Conservation (phyloP, 306 rosid species). For the Erythrophleum fordii region DNA sequence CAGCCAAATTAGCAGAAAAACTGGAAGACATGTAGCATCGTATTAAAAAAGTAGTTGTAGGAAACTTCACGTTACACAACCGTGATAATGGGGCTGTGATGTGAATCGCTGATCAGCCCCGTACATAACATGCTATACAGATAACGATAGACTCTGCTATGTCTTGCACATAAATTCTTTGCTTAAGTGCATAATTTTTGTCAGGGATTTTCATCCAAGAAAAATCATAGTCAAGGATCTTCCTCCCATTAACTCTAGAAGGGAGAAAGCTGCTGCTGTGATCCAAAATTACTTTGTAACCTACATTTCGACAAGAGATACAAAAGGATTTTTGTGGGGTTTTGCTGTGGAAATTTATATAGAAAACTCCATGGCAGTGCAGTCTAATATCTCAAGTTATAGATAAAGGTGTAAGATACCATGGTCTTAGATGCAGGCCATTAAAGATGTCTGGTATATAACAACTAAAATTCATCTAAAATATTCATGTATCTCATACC, state of each 20-base stretch:
- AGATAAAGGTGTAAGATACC: not conserved
- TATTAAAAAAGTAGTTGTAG: not conserved
- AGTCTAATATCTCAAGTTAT: not conserved
- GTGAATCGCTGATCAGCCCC: conserved; percentile 19
- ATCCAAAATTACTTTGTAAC: conserved; percentile 9
- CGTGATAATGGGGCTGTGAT: conserved; percentile 3
- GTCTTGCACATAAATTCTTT: conserved; percentile 17
- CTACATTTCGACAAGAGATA: not conserved
- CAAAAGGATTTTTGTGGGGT: not conserved
- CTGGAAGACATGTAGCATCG: conserved; percentile 30
- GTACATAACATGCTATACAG: not conserved
- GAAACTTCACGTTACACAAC: conserved; percentile 16
- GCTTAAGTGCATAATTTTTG: not conserved
- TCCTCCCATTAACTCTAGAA: not conserved
- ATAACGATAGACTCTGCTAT: not conserved
- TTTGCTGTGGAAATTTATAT: not conserved
- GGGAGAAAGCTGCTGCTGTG: not conserved
- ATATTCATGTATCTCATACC: too few relatives aligned
- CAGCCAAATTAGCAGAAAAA: conserved; percentile 36
- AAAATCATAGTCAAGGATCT: not conserved
- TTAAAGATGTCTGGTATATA: not conserved
- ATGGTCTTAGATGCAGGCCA: not conserved
- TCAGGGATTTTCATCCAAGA: not conserved
- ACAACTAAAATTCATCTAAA: not conserved
- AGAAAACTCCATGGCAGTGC: not conserved